phyloP scores from a whole-genome alignment of 805 yeast species.

The Saccharomycopsis capsularis region DNA sequence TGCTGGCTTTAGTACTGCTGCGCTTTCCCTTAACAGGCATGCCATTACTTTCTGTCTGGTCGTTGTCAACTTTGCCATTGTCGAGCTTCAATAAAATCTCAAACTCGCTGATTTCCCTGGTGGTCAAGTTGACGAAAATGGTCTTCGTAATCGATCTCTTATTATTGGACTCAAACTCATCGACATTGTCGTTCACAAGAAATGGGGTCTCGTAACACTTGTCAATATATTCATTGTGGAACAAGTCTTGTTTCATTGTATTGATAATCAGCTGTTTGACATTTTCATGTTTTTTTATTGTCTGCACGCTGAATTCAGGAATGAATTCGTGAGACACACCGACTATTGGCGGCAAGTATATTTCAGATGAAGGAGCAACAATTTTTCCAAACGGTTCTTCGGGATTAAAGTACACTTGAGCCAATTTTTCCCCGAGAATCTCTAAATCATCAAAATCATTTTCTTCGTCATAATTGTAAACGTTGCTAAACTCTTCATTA shows the following conservation, averaged over 20 bases:
- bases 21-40: not conserved
- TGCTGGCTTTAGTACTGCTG: not conserved
- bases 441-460: not conserved
- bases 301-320: constrained; percentile 20
- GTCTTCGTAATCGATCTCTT: constrained; percentile 11
- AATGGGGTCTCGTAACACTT: not conserved
- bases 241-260: constrained; percentile 20
- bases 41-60: not conserved
- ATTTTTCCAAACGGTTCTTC: constrained; percentile 6
- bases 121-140: constrained; percentile 16
- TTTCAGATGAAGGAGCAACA: constrained; percentile 9
- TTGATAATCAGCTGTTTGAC: constrained; percentile 8
- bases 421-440: not conserved
- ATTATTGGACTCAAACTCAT: not conserved
- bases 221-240: constrained; percentile 20
- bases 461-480: not conserved
- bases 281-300: constrained; percentile 12
- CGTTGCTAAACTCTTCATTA: not conserved
- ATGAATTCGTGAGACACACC: constrained; percentile 19
- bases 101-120: constrained; percentile 17
- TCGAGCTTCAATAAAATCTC: constrained; percentile 9
- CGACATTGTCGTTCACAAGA: not conserved
- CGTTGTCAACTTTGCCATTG: not conserved
- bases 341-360: constrained; percentile 20
- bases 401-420: not conserved